Conservation (phyloP, 805 yeast genomes). For the Candida railenensis region DNA sequence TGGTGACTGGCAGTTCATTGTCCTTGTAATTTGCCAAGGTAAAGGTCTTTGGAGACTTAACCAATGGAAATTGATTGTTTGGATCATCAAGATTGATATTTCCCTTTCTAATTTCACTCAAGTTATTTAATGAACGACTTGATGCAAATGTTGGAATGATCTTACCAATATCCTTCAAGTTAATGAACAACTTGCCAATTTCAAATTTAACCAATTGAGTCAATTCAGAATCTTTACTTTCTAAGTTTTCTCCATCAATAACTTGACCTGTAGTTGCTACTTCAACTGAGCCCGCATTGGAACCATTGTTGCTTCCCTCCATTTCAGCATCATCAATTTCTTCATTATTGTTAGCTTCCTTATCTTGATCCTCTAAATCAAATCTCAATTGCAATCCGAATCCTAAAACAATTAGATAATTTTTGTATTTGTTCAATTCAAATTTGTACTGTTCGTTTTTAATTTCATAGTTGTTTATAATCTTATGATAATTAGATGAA, state of each 20-base stretch:
- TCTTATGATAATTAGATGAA: slow-evolving; percentile 33
- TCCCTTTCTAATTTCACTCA: slow-evolving; percentile 16
- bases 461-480: slow-evolving; percentile 38
- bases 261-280: slow-evolving; percentile 2
- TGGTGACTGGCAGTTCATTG: slow-evolving; percentile 35
- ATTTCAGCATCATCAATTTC: slow-evolving; percentile 8
- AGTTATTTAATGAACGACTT: slow-evolving; percentile 24
- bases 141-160: slow-evolving; percentile 34
- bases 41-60: slow-evolving; percentile 42
- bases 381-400: slow-evolving; percentile 46
- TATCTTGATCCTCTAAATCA: slow-evolving; percentile 37
- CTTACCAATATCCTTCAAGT: slow-evolving; percentile 29
- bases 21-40: slow-evolving; percentile 36
- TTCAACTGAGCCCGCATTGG: slow-evolving; percentile 3
- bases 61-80: slow-evolving; percentile 21
- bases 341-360: slow-evolving; percentile 6
- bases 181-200: slow-evolving; percentile 28
- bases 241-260: slow-evolving; percentile 11
- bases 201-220: slow-evolving; percentile 32
- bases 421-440: slow-evolving; percentile 45
- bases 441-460: slow-evolving; percentile 43
- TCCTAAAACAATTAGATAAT: slow-evolving; percentile 45
- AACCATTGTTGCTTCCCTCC: slow-evolving; percentile 6
- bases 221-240: slow-evolving; percentile 26
- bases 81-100: slow-evolving; percentile 13